Evolutionary conservation across 2,329 filamentous ascomycete species (phyloP).

Genomic region (Pseudohalonectria lignicola): DNA sequence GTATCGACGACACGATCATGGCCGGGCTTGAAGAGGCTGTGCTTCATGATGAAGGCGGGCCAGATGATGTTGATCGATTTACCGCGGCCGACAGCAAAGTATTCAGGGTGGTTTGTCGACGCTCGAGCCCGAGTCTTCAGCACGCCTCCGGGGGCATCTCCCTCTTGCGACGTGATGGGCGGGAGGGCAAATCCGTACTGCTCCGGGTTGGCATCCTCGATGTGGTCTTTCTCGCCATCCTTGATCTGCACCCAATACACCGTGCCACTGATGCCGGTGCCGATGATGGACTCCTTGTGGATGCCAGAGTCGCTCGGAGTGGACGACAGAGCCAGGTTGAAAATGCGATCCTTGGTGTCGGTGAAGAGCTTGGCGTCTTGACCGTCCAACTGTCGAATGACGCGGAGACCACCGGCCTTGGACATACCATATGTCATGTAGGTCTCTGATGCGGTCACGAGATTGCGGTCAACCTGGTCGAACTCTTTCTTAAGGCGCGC

Average conservation of each 20-base stretch:
- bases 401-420: constrained; percentile 82
- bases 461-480: constrained; percentile 88
- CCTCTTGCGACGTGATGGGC: constrained; percentile 73
- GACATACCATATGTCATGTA: constrained; percentile 94
- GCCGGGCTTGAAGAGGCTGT: constrained; percentile 51
- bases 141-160: constrained; percentile 82
- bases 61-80: constrained; percentile 91
- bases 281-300: constrained; percentile 73
- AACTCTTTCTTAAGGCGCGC: constrained; percentile 95
- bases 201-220: constrained; percentile 69
- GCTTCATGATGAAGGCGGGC: constrained; percentile 51
- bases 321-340: constrained; percentile 79
- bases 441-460: constrained; percentile 78
- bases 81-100: constrained; percentile 89
- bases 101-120: constrained; percentile 80
- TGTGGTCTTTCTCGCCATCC: constrained; percentile 65
- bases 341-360: constrained; percentile 84
- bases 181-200: constrained; percentile 83
- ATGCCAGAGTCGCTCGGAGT: constrained; percentile 40
- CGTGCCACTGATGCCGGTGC: constrained; percentile 85
- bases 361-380: constrained; percentile 87
- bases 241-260: constrained; percentile 91
- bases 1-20: constrained; percentile 68
- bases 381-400: constrained; percentile 91
- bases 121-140: constrained; percentile 91